Conservation (phyloP, 306 rosid genomes). For the Quillaja saponaria region DNA sequence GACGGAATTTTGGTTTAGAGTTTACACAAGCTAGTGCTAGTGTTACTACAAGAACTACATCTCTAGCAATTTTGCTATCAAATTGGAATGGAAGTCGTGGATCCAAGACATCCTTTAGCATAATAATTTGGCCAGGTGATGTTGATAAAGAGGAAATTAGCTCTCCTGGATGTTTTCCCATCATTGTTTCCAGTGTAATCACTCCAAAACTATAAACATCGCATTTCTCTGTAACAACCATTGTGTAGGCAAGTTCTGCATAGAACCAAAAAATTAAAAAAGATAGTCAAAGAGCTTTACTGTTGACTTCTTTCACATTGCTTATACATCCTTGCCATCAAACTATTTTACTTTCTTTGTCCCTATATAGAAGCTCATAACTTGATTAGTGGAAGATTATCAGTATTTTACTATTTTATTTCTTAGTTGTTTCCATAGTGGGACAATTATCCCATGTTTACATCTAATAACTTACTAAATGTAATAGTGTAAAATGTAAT, state of each 20-base stretch:
- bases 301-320: too few species aligned
- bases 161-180: neutral
- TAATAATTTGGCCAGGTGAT: too few species aligned
- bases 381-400: too few species aligned
- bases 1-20: neutral
- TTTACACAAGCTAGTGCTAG: slow-evolving; percentile 7
- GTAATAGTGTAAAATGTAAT: too few species aligned
- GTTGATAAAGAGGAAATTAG: too few species aligned
- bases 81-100: neutral
- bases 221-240: neutral
- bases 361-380: too few species aligned
- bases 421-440: too few species aligned
- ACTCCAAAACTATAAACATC: neutral
- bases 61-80: neutral
- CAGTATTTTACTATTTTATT: too few species aligned
- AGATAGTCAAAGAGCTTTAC: neutral
- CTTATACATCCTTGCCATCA: too few species aligned
- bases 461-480: too few species aligned
- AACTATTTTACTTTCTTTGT: too few species aligned
- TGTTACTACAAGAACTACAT: neutral
- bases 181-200: neutral
- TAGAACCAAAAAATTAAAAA: neutral
- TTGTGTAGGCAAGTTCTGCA: slow-evolving; percentile 11
- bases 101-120: slow-evolving; percentile 4
- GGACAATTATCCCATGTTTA: too few species aligned